These are phyloP conservation scores for Russula lepida DNA, from an alignment of 768 basidiomycete genomes.

Conservation along the genomic window DNA sequence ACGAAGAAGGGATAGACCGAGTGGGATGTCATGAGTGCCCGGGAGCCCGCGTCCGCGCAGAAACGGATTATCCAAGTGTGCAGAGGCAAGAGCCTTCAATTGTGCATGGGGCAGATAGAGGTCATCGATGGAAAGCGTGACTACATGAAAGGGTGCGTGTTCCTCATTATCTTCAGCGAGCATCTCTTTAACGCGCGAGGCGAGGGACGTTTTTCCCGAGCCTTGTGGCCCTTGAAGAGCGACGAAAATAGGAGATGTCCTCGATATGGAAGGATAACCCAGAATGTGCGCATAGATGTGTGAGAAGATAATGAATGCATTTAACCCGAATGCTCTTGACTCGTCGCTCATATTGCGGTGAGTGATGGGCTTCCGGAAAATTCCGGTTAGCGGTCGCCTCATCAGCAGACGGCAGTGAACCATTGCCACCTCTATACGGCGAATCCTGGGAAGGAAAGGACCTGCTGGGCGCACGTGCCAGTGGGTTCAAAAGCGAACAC, in stretches of 20 bases:
- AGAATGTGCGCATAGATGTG: slow-evolving; percentile 35
- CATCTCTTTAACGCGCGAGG: slow-evolving; percentile 41
- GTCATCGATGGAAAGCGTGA: slow-evolving; percentile 72
- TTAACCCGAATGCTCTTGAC: neutral
- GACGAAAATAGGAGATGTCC: slow-evolving; percentile 59
- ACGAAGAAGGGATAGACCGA: slow-evolving; percentile 48
- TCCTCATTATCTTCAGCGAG: slow-evolving; percentile 32
- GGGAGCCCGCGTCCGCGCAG: slow-evolving; percentile 85
- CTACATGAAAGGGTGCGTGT: slow-evolving; percentile 42
- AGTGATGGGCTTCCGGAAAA: too few relatives aligned
- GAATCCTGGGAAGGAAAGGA: too few relatives aligned
- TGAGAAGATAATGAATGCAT: slow-evolving; percentile 30
- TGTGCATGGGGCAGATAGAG: slow-evolving; percentile 71
- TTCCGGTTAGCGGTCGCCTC: too few relatives aligned
- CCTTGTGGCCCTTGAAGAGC: slow-evolving; percentile 93
- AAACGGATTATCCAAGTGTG: slow-evolving; percentile 53
- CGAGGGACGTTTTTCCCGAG: slow-evolving; percentile 82
- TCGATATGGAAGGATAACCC: slow-evolving; percentile 12
- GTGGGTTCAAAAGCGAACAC: too few relatives aligned
- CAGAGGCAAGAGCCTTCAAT: slow-evolving; percentile 46
- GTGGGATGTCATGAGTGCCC: slow-evolving; percentile 78
- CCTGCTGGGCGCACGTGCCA: too few relatives aligned
- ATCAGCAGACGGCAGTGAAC: too few relatives aligned
- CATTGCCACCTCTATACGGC: too few relatives aligned
- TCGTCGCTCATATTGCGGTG: neutral